phyloP scores from a whole-genome alignment of 306 rosid genomes.

The Malus asiatica region DNA sequence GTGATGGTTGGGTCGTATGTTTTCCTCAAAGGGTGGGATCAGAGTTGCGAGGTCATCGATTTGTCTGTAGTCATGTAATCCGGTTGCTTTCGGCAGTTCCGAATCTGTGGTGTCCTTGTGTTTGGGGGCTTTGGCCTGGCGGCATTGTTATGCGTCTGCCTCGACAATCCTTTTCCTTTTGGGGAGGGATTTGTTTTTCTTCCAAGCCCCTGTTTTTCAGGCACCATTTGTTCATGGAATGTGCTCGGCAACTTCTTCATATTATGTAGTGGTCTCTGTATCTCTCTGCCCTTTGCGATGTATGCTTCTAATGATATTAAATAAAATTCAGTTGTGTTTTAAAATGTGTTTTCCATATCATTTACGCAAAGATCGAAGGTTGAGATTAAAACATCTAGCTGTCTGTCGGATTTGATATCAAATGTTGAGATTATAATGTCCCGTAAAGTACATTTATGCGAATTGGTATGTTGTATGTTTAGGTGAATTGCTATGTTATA shows the following conservation, averaged over 20 bases:
- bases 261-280: conserved; percentile 19
- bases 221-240: conserved; percentile 42
- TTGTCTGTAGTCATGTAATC: neutral
- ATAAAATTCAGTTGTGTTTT: conserved; percentile 25
- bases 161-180: conserved; percentile 33
- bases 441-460: too few relatives aligned
- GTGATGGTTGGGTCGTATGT: conserved; percentile 53
- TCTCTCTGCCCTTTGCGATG: conserved; percentile 44
- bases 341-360: neutral
- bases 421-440: too few relatives aligned
- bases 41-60: conserved; percentile 16
- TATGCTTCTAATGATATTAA: conserved; percentile 31
- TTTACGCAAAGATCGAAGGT: too few relatives aligned
- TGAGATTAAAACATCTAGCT: too few relatives aligned
- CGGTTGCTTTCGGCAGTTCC: conserved; percentile 49
- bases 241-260: conserved; percentile 25
- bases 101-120: conserved; percentile 44
- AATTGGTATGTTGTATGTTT: too few relatives aligned
- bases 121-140: conserved; percentile 74
- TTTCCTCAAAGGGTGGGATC: conserved; percentile 45
- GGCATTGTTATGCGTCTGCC: conserved; percentile 56
- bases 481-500: too few relatives aligned
- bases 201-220: conserved; percentile 54
- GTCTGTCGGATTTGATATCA: too few relatives aligned
- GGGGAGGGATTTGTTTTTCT: conserved; percentile 49